phyloP scores from a whole-genome alignment of 352 stramenopile species.

The Thraustotheca clavata region DNA sequence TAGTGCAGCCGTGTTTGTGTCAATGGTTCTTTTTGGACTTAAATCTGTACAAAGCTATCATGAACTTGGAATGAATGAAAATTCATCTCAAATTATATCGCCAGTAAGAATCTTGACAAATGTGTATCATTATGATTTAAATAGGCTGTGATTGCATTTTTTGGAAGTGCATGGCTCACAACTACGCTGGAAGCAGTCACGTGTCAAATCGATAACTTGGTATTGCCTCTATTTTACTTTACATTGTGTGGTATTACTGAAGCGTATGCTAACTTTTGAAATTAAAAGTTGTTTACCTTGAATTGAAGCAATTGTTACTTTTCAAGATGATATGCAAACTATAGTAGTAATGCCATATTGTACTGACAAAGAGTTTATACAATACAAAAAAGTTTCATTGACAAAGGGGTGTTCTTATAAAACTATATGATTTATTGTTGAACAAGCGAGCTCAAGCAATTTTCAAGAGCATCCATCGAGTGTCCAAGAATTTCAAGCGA shows the following conservation, averaged over 20 bases:
- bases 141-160: not conserved
- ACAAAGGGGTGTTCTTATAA: too few relatives aligned
- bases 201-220: conserved; percentile 76
- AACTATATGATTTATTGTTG: conserved; percentile 16
- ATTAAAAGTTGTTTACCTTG: not conserved
- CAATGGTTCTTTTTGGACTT: conserved; percentile 29
- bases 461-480: conserved; percentile 51
- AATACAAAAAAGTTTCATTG: conserved; percentile 24
- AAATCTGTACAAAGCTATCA: not conserved
- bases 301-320: not conserved
- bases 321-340: conserved; percentile 27
- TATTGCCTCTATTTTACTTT: conserved; percentile 65
- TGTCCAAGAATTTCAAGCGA: conserved; percentile 78
- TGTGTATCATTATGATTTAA: not conserved
- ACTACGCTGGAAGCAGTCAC: conserved; percentile 58
- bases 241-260: conserved; percentile 4
- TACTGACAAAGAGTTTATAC: too few relatives aligned
- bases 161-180: conserved; percentile 29
- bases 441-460: conserved; percentile 40
- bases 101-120: not conserved
- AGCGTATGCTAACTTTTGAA: not conserved
- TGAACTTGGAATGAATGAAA: not conserved
- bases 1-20: conserved; percentile 45
- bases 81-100: not conserved
- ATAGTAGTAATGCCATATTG: conserved; percentile 22